These are phyloP conservation scores for Usnea hakonensis DNA, from an alignment of 495 filamentous ascomycete species.

Conservation along the genomic window DNA sequence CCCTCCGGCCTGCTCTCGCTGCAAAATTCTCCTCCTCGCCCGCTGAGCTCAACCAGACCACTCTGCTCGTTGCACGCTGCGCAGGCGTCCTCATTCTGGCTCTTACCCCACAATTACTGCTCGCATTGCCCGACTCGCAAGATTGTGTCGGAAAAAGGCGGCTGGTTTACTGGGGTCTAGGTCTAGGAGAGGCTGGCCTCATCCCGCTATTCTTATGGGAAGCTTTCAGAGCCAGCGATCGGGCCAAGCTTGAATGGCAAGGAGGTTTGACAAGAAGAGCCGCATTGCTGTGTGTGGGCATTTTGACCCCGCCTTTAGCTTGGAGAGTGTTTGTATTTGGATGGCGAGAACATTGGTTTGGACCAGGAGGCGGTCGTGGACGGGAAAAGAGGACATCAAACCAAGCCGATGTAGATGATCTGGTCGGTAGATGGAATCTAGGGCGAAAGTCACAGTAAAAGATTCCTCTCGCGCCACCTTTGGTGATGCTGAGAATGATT, in stretches of 20 bases:
- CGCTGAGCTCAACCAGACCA: conserved; percentile 2
- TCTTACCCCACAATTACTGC: conserved; percentile 12
- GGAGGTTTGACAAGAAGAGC: conserved; percentile 4
- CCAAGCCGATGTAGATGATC: not conserved
- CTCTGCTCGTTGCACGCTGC: conserved; percentile 7
- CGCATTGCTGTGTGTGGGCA: conserved; percentile 9
- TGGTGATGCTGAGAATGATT: not conserved
- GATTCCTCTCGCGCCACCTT: not conserved
- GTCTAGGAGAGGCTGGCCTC: conserved; percentile 4
- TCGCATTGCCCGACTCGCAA: conserved; percentile 11
- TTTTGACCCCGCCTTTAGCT: not conserved
- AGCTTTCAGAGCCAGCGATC: conserved; percentile 10
- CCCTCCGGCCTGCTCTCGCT: conserved; percentile 2
- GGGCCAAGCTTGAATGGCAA: not conserved
- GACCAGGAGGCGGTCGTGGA: not conserved
- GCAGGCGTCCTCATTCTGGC: conserved; percentile 4
- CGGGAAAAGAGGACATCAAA: not conserved
- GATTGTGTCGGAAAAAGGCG: conserved; percentile 8
- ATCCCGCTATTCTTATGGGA: conserved; percentile 17
- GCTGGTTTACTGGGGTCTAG: conserved; percentile 12
- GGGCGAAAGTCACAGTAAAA: not conserved
- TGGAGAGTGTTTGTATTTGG: conserved; percentile 11
- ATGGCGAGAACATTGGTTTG: conserved; percentile 11
- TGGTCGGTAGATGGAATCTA: not conserved
- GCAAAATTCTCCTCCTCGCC: not conserved